Evolutionary conservation across 306 rosid genomes (phyloP).

Genomic region (Canavalia ensiformis): DNA sequence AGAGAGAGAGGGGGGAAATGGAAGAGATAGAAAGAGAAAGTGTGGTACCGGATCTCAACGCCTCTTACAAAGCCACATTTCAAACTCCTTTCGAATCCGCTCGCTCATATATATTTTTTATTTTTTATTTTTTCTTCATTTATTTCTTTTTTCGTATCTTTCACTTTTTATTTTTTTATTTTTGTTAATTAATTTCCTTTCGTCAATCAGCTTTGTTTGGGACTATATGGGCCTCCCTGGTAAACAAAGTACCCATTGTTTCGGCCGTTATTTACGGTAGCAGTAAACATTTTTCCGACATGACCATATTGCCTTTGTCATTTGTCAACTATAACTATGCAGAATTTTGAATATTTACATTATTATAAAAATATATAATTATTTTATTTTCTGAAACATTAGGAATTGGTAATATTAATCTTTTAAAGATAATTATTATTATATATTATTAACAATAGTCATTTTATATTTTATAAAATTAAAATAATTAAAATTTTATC

Average conservation of each 20-base stretch:
- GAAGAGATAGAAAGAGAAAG: conserved; percentile 54
- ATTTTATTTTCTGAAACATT: too few species aligned
- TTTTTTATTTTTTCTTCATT: not conserved
- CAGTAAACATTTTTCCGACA: not conserved
- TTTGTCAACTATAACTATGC: too few species aligned
- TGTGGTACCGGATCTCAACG: conserved; percentile 78
- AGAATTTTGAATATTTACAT: too few species aligned
- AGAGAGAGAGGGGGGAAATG: conserved; percentile 25
- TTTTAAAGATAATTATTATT: too few species aligned
- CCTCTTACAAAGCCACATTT: conserved; percentile 45
- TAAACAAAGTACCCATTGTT: conserved; percentile 49
- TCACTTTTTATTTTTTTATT: conserved; percentile 31
- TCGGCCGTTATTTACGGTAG: conserved; percentile 54
- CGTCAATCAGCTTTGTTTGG: conserved; percentile 44
- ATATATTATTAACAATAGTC: too few species aligned
- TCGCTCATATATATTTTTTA: not conserved
- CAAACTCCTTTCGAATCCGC: conserved; percentile 68
- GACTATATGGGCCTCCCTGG: conserved; percentile 47
- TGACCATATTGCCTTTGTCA: conserved; percentile 42
- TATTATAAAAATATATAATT: too few species aligned
- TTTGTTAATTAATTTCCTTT: not conserved
- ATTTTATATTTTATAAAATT: too few species aligned
- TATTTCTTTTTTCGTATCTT: not conserved
- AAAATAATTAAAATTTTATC: too few species aligned
- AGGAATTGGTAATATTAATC: too few species aligned